Conservation (phyloP, 441 rosid species). For the Isatis lusitanica region DNA sequence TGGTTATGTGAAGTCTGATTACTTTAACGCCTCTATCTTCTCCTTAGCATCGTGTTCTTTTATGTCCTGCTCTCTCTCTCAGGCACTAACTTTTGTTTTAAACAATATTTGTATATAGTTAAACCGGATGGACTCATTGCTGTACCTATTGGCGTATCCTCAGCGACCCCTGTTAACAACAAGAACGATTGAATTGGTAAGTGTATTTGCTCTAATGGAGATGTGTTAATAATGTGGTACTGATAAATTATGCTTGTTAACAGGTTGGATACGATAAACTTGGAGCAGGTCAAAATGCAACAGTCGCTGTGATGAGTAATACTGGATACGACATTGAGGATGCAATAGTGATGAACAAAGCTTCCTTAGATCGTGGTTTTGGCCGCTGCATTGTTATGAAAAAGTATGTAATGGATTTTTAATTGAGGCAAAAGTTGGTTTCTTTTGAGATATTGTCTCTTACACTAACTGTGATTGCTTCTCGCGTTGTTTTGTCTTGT, state of each 20-base stretch:
- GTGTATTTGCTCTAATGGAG: conserved; percentile 14
- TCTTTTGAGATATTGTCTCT: conserved; percentile 5
- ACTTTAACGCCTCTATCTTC: conserved; percentile 6
- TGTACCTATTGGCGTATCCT: conserved; percentile 92
- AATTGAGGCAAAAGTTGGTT: background rate
- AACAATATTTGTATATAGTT: conserved; percentile 42
- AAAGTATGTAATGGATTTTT: conserved; percentile 48
- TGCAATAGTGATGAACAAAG: conserved; percentile 97
- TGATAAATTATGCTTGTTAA: conserved; percentile 38
- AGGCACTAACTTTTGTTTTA: conserved; percentile 20
- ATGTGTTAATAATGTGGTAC: conserved; percentile 9
- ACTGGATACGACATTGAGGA: conserved; percentile 99
- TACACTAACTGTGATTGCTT: conserved; percentile 16
- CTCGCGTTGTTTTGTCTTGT: conserved; percentile 25
- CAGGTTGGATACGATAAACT: conserved; percentile 97
- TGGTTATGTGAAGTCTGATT: conserved; percentile 15
- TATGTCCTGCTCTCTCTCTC: background rate
- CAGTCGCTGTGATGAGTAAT: conserved; percentile 97
- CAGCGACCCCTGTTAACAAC: conserved; percentile 94
- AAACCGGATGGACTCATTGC: conserved; percentile 84
- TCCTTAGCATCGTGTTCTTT: background rate
- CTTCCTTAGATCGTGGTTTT: conserved; percentile 97
- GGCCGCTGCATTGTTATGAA: conserved; percentile 96
- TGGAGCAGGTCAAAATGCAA: conserved; percentile 99
- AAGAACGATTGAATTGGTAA: conserved; percentile 89